A percentile compares a stretch with the other conserved stretches of the same genome.
These are phyloP conservation scores for Phlebiopsis gigantea DNA, from an alignment of 768 basidiomycete species.

Conservation along the genomic window DNA sequence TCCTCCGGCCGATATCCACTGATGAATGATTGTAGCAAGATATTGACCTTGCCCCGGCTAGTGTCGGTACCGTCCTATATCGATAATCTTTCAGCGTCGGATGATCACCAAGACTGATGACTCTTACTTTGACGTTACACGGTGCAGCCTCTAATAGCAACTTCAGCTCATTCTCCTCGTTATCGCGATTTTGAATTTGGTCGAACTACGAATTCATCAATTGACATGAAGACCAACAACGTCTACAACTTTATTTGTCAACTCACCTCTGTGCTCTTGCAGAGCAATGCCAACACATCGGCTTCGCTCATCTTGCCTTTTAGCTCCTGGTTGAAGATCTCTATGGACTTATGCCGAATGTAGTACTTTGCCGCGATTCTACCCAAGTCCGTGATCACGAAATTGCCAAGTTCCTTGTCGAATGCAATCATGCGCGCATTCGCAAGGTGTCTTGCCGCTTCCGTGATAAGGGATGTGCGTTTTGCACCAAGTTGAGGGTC, in stretches of 20 bases:
- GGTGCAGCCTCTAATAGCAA: constrained; percentile 62
- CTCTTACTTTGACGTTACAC: constrained; percentile 71
- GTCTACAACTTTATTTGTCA: no score
- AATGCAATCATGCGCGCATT: constrained; percentile 79
- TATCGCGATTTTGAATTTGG: constrained; percentile 91
- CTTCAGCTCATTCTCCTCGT: constrained; percentile 80
- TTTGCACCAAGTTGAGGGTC: constrained; percentile 72
- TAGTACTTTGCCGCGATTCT: constrained; percentile 97
- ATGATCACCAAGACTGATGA: neutral
- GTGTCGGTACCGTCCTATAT: constrained; percentile 63
- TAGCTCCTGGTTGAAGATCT: constrained; percentile 79
- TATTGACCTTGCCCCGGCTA: constrained; percentile 86
- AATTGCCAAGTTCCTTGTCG: constrained; percentile 49
- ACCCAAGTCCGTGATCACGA: constrained; percentile 86
- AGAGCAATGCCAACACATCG: constrained; percentile 81
- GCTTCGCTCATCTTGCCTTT: constrained; percentile 86
- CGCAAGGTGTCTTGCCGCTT: constrained; percentile 63
- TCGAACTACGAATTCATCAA: constrained; percentile 55
- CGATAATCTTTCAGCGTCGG: neutral
- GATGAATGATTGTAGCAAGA: constrained; percentile 87
- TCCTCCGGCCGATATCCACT: constrained; percentile 80
- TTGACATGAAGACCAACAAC: neutral
- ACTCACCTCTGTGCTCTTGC: constrained; percentile 85
- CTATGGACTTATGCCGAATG: constrained; percentile 79
- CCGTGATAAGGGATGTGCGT: constrained; percentile 59